phyloP scores from a whole-genome alignment of 2,329 filamentous ascomycete species.

The Colletotrichum cordylinicola region DNA sequence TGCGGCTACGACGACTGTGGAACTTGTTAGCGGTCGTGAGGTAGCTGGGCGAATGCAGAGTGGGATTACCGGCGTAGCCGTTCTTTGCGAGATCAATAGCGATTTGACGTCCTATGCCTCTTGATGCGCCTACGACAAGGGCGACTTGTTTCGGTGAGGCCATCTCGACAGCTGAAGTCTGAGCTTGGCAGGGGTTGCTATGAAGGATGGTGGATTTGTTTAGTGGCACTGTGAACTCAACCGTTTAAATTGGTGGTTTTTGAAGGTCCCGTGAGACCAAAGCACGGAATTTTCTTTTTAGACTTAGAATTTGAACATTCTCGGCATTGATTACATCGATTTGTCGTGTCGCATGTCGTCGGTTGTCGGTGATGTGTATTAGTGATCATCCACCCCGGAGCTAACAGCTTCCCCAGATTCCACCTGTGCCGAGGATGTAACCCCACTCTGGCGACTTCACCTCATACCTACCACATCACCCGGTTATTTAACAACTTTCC shows the following conservation, averaged over 20 bases:
- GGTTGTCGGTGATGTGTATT: constrained; percentile 5
- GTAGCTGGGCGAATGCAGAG: neutral
- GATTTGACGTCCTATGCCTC: constrained; percentile 82
- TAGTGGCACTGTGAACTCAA: neutral
- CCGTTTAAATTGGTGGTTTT: neutral
- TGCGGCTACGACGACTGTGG: constrained; percentile 75
- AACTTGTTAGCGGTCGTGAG: neutral
- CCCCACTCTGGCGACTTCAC: constrained; percentile 7
- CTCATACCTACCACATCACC: neutral
- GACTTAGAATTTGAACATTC: fast-evolving
- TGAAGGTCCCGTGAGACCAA: neutral
- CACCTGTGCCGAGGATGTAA: constrained; percentile 10
- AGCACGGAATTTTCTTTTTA: neutral
- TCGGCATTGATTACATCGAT: neutral
- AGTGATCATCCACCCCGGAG: neutral
- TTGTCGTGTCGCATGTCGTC: neutral
- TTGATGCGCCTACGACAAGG: constrained; percentile 76
- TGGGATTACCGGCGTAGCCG: constrained; percentile 68
- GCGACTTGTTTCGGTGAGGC: constrained; percentile 53
- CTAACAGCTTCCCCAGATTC: constrained; percentile 7
- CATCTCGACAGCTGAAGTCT: neutral
- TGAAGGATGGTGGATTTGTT: neutral
- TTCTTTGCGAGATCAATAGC: constrained; percentile 77
- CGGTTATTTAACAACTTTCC: neutral
- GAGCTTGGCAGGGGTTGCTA: neutral